A percentile compares a stretch with the other conserved stretches of the same genome.
Conservation (phyloP, 2,329 filamentous ascomycete genomes). For the Monosporascus sp. region DNA sequence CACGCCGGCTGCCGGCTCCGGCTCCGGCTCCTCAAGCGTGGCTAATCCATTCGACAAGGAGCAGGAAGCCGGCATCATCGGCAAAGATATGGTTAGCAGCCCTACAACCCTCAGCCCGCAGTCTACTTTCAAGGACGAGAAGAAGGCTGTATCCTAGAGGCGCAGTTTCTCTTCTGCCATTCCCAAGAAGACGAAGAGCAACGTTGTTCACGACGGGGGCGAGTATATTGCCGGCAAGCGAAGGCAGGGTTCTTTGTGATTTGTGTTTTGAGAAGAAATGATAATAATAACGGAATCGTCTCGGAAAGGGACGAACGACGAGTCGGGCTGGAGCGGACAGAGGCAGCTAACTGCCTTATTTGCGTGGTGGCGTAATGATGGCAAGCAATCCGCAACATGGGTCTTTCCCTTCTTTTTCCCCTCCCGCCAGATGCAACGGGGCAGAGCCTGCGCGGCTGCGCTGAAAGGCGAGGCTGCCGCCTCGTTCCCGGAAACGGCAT, state of each 20-base stretch:
- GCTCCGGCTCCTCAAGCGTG: conserved; percentile 11
- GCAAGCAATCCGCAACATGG: too few species aligned
- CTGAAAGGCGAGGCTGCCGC: too few species aligned
- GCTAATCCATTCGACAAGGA: conserved; percentile 28
- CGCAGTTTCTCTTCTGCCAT: conserved; percentile 5
- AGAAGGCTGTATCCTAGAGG: conserved; percentile 17
- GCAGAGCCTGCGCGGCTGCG: too few species aligned
- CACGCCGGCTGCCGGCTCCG: conserved; percentile 25
- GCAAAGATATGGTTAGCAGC: conserved; percentile 25
- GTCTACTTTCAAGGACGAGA: conserved; percentile 17
- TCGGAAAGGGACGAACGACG: too few species aligned
- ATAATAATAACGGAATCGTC: not conserved
- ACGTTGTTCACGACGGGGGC: not conserved
- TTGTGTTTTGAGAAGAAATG: not conserved
- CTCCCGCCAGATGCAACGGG: too few species aligned
- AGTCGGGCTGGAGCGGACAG: too few species aligned
- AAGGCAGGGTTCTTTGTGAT: not conserved
- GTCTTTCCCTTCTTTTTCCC: too few species aligned
- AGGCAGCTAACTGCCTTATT: too few species aligned
- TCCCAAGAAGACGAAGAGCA: conserved; percentile 4
- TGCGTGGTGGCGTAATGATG: too few species aligned
- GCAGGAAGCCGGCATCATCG: conserved; percentile 44
- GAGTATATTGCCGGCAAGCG: conserved; percentile 1
- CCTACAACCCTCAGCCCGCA: conserved; percentile 20
- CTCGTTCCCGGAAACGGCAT: too few species aligned